Evolutionary conservation across 2,329 filamentous ascomycete genomes (phyloP), one percentile per base, ranked within the genome.

Genomic region (Pseudomassariella vexata): DNA sequence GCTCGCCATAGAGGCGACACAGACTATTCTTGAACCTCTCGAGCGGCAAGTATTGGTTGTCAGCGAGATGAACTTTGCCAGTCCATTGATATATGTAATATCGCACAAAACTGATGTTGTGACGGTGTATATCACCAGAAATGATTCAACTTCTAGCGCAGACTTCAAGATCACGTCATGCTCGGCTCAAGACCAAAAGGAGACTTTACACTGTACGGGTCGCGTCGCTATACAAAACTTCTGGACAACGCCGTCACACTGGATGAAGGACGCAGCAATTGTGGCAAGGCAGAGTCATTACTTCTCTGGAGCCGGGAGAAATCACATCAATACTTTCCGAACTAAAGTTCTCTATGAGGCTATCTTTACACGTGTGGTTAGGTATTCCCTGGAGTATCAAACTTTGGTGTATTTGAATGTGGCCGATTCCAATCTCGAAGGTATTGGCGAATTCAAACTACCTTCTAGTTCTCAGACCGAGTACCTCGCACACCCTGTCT

Each of bases 281-380:
- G 26, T 29, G 7, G 20, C 26, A 6, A 18, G 32, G n/a, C 32
- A 35, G 18, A 30, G 20, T 14, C 19, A 20, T 10, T 20, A 24
- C n/a, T 35, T 35, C 15, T 25, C 26, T 19, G 32, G 32, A 4
- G 20, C 10, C 12, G 32, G 32, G 10, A 24, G 21, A 7, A 15
- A 29, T 18, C 7, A 30, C 34, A 18, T 30, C n/a, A 35, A 36
- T 21, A 36, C 28, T n/a, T 39, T 35, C 27, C 32, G 28, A 12
- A 37, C 29, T 3, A 40, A 38, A 14, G 24, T 32, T 14, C 35
- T 42, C 16, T 44, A 42, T 12, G 34, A 41, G 4, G 28, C 33
- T 14, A 33, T 42, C 3, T 44, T 44, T 22, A 36, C 39, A 9
- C 41, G 41, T 15, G 39, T 44, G 3, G 39, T 44, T 6, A 30